Evolutionary conservation across 352 stramenopile species (phyloP).

Genomic region (Phytophthora syringae): DNA sequence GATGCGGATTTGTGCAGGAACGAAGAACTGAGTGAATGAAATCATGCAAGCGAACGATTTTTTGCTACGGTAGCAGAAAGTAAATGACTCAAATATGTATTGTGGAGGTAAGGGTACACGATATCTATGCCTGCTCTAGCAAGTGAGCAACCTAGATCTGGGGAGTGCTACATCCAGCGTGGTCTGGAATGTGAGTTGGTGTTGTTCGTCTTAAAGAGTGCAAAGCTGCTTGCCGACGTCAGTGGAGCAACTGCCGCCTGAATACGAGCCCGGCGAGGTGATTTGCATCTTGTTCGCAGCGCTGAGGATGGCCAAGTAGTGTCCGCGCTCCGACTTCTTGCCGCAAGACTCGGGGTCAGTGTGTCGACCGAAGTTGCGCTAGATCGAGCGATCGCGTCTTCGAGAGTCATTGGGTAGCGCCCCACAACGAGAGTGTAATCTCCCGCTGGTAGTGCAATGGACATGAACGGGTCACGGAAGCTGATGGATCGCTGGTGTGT

Average conservation of each 20-base stretch:
- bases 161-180: conserved; percentile 24
- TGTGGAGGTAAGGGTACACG: conserved; percentile 17
- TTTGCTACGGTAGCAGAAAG: too few relatives aligned
- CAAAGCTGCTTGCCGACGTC: conserved; percentile 31
- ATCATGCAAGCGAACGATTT: too few relatives aligned
- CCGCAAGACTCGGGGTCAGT: conserved; percentile 69
- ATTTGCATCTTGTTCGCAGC: conserved; percentile 40
- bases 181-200: conserved; percentile 12
- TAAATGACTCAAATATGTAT: conserved; percentile 27
- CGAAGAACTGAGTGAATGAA: too few relatives aligned
- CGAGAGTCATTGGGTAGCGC: conserved; percentile 65
- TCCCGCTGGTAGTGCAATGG: conserved; percentile 51
- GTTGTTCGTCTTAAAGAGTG: conserved; percentile 8
- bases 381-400: conserved; percentile 53
- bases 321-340: conserved; percentile 36
- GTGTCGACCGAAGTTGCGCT: conserved; percentile 36
- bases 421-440: conserved; percentile 71
- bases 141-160: conserved; percentile 6
- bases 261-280: conserved; percentile 53
- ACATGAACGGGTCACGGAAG: conserved; percentile 79
- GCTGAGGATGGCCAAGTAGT: conserved; percentile 67
- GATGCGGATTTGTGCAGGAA: too few relatives aligned
- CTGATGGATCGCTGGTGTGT: conserved; percentile 61
- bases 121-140: conserved; percentile 21
- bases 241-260: conserved; percentile 42